Evolutionary conservation across 164 flowering plant genomes (phyloP).

Genomic region (Macadamia integrifolia): DNA sequence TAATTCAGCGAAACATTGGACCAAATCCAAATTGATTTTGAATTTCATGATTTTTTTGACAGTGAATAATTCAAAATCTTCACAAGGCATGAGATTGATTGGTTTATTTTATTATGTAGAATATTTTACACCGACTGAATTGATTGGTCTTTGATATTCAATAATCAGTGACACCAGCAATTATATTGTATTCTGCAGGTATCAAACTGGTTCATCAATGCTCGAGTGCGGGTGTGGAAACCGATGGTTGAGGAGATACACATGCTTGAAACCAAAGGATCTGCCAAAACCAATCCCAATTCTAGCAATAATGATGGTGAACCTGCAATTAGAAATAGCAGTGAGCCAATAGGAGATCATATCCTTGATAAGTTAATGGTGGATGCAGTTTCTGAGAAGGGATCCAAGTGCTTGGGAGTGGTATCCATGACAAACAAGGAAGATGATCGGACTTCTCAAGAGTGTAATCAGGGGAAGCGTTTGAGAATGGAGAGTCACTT

Average conservation of each 20-base stretch:
- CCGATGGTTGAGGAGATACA: slow-evolving; percentile 97
- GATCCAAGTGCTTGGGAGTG: slow-evolving; percentile 13
- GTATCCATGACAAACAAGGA: slow-evolving; percentile 11
- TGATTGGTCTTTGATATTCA: too few relatives aligned
- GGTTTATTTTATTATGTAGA: too few relatives aligned
- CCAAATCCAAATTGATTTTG: too few relatives aligned
- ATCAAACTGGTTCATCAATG: slow-evolving; percentile 94
- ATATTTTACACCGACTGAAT: too few relatives aligned
- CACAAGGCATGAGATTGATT: too few relatives aligned
- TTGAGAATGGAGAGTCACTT: slow-evolving; percentile 37
- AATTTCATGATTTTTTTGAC: too few relatives aligned
- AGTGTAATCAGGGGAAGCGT: slow-evolving; percentile 48
- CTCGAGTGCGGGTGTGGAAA: slow-evolving; percentile 88
- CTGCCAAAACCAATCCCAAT: slow-evolving; percentile 20
- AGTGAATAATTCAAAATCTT: too few relatives aligned
- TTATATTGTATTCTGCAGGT: slow-evolving; percentile 35
- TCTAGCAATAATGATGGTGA: slow-evolving; percentile 15
- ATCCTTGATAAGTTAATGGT: slow-evolving; percentile 11
- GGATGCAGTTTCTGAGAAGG: slow-evolving; percentile 15
- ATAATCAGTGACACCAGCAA: too few relatives aligned
- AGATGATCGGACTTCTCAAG: slow-evolving; percentile 14
- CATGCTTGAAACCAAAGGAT: slow-evolving; percentile 63
- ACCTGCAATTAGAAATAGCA: slow-evolving; percentile 3
- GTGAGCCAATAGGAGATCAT: slow-evolving; percentile 6
- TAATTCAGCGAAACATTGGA: too few relatives aligned